Evolutionary conservation across 192 early-diverging fungal genomes (phyloP).

Genomic region (Coemansia sp.): DNA sequence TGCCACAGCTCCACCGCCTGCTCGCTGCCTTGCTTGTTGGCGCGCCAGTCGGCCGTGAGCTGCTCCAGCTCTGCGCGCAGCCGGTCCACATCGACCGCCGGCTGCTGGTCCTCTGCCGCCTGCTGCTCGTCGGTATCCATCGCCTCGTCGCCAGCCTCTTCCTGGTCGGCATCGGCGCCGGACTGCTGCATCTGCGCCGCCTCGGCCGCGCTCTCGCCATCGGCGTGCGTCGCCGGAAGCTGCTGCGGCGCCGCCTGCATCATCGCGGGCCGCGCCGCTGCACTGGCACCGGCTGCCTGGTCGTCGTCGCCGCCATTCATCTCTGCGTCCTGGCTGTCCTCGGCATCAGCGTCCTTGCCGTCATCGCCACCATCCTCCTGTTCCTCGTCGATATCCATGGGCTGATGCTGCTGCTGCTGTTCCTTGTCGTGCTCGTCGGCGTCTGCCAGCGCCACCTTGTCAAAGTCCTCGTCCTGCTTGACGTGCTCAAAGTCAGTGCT

Average conservation of each 20-base stretch:
- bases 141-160: slow-evolving; percentile 40
- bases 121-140: slow-evolving; percentile 11
- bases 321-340: slow-evolving; percentile 39
- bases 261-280: slow-evolving; percentile 10
- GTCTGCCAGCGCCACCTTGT: slow-evolving; percentile 60
- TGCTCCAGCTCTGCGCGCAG: slow-evolving; percentile 79
- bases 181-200: slow-evolving; percentile 51
- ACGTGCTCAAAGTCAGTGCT: slow-evolving; percentile 56
- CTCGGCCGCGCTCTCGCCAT: slow-evolving; percentile 11
- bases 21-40: slow-evolving; percentile 56
- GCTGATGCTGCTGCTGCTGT: slow-evolving; percentile 50
- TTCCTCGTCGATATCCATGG: slow-evolving; percentile 64
- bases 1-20: slow-evolving; percentile 74
- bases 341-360: slow-evolving; percentile 50
- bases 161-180: slow-evolving; percentile 27
- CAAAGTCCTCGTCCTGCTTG: slow-evolving; percentile 70
- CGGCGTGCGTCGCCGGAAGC: slow-evolving; percentile 8
- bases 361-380: slow-evolving; percentile 54
- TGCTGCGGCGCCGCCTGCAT: slow-evolving; percentile 10
- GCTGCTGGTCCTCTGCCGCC: slow-evolving; percentile 42
- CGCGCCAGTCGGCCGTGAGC: slow-evolving; percentile 71
- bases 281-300: slow-evolving; percentile 1
- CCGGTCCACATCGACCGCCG: slow-evolving; percentile 58
- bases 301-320: slow-evolving; percentile 5
- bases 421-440: slow-evolving; percentile 61